Evolutionary conservation across 768 basidiomycete species (phyloP).

Genomic region (Termitomyces bulborhizus): DNA sequence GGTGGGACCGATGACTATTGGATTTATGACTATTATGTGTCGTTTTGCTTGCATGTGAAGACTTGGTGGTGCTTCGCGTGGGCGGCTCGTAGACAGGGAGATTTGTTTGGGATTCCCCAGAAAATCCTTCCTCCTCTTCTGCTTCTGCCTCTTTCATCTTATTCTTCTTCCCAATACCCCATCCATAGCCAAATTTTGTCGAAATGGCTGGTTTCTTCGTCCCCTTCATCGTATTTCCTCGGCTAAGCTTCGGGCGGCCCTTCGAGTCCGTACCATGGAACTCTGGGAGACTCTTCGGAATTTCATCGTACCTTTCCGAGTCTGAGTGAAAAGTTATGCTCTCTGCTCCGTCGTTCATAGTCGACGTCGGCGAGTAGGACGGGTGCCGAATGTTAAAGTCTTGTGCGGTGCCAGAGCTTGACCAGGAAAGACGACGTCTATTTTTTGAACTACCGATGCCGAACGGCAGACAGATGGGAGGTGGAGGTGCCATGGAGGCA

Average conservation of each 20-base stretch:
- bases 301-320: slow-evolving; percentile 54
- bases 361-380: slow-evolving; percentile 39
- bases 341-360: slow-evolving; percentile 34
- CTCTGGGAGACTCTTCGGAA: slow-evolving; percentile 27
- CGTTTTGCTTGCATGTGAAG: slow-evolving; percentile 30
- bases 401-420: slow-evolving; percentile 27
- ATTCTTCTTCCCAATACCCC: slow-evolving; percentile 56
- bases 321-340: slow-evolving; percentile 55
- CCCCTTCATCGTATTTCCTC: slow-evolving; percentile 51
- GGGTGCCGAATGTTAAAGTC: slow-evolving; percentile 32
- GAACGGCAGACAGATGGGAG: slow-evolving; percentile 60
- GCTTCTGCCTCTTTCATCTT: slow-evolving; percentile 34
- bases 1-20: slow-evolving; percentile 10
- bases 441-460: slow-evolving; percentile 34
- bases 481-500: slow-evolving; percentile 45
- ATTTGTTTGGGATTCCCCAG: slow-evolving; percentile 23
- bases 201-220: slow-evolving; percentile 46
- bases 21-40: slow-evolving; percentile 10
- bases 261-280: slow-evolving; percentile 26
- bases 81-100: slow-evolving; percentile 37
- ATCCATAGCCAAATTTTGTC: slow-evolving; percentile 64
- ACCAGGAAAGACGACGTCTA: slow-evolving; percentile 42
- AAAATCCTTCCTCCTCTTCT: slow-evolving; percentile 22
- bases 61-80: slow-evolving; percentile 31
- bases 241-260: slow-evolving; percentile 35